Evolutionary conservation across 345 rosid species (phyloP).

Genomic region (Streptanthus diversifolius): DNA sequence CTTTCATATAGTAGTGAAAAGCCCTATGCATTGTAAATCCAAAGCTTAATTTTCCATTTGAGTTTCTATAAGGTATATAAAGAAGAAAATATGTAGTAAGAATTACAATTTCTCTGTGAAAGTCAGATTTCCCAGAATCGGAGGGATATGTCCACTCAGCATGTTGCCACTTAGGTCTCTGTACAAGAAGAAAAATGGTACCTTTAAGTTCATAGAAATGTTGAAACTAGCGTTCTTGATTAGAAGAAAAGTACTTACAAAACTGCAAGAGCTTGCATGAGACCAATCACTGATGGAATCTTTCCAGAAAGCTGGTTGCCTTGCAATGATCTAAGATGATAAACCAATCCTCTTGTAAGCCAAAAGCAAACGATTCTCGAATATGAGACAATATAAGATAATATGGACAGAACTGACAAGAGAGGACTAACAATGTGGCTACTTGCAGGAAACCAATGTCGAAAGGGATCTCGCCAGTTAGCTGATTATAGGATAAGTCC

Average conservation of each 20-base stretch:
- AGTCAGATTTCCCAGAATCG: constrained; percentile 80
- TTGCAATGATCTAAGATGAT: constrained; percentile 78
- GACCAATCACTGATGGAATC: constrained; percentile 94
- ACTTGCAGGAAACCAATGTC: constrained; percentile 98
- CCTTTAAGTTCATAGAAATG: not conserved
- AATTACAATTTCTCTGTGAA: constrained; percentile 86
- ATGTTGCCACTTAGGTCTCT: constrained; percentile 89
- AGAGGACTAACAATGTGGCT: constrained; percentile 72
- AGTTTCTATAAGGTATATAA: not conserved
- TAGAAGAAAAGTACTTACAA: constrained; percentile 53
- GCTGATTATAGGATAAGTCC: constrained; percentile 91
- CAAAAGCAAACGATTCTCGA: not conserved
- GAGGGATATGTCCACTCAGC: constrained; percentile 85
- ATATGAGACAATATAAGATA: not conserved
- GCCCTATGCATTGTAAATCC: not conserved
- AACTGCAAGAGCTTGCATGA: constrained; percentile 99
- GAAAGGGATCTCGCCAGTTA: constrained; percentile 90
- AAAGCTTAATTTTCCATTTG: not conserved
- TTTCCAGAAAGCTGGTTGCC: constrained; percentile 73
- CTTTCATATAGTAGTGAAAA: not conserved
- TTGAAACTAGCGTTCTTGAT: not conserved
- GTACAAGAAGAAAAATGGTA: constrained; percentile 7
- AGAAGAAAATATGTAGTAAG: not conserved
- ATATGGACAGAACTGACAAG: not conserved
- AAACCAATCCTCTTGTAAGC: not conserved